These are phyloP conservation scores for Colletotrichum sp. DNA, from an alignment of 2,329 filamentous ascomycete genomes.

Conservation along the genomic window DNA sequence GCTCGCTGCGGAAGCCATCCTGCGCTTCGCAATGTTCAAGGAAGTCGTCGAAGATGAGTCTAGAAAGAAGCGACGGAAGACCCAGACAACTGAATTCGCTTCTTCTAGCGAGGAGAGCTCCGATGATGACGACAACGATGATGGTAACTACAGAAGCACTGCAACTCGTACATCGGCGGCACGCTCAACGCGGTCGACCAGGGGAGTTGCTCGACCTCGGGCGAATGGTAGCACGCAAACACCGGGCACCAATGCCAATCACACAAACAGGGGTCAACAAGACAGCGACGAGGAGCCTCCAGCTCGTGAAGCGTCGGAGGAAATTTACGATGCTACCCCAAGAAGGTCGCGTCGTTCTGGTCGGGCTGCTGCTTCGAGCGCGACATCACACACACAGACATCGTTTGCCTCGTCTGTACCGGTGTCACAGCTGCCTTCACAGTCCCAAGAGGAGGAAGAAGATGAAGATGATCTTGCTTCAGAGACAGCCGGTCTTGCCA, in stretches of 20 bases:
- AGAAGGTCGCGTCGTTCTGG: slow-evolving; percentile 42
- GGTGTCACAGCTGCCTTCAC: slow-evolving; percentile 67
- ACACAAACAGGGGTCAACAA: slow-evolving; percentile 40
- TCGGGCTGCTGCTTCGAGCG: slow-evolving; percentile 37
- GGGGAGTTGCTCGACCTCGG: slow-evolving; percentile 36
- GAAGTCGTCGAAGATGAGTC: slow-evolving; percentile 84
- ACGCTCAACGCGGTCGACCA: slow-evolving; percentile 33
- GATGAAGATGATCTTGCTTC: slow-evolving; percentile 50
- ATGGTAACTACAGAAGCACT: slow-evolving; percentile 41
- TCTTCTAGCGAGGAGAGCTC: slow-evolving; percentile 63
- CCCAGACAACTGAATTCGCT: slow-evolving; percentile 60
- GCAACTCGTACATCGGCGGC: slow-evolving; percentile 31
- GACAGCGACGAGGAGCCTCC: slow-evolving; percentile 52
- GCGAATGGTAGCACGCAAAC: slow-evolving; percentile 29
- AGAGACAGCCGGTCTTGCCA: slow-evolving; percentile 44
- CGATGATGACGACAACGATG: slow-evolving; percentile 67
- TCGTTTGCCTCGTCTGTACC: slow-evolving; percentile 83
- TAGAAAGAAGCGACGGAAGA: slow-evolving; percentile 81
- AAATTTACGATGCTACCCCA: slow-evolving; percentile 47
- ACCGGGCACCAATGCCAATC: slow-evolving; percentile 27
- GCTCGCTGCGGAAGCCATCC: slow-evolving; percentile 82
- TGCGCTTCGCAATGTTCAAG: slow-evolving; percentile 96
- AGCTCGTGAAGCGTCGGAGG: slow-evolving; percentile 36
- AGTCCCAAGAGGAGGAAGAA: slow-evolving; percentile 43
- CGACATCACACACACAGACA: slow-evolving; percentile 48